Base-by-base conservation (phyloP, 2,329 filamentous ascomycete species). In the Cladophialophora psammophila region DNA sequence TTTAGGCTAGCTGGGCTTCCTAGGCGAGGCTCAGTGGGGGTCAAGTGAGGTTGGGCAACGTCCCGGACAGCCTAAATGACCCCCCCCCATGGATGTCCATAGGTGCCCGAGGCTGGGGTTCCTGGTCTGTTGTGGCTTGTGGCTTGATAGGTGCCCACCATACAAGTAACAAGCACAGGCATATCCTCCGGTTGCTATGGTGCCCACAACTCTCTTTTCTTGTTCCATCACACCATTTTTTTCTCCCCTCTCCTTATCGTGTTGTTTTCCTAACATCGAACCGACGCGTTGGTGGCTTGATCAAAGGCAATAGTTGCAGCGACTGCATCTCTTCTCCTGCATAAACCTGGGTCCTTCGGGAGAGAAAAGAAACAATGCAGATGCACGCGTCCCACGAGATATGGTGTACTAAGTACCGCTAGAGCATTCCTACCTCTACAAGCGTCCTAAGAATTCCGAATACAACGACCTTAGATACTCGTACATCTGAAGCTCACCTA, bases 171-270 rank as follows among this genome's bases (percentile, higher is more conserved):
- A n/a, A n/a, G n/a, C n/a, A n/a, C n/a, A 9, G 40, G 55, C 12
- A 18, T 35, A 40, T 45, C n/a, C 13, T 15, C 36, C 20, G n/a
- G 55, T 64, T 64, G 55, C 62, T 50, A 42, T 48, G 63, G 58
- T 36, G 48, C 48, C 58, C 48, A 31, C 18, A 53, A 3, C 26
- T n/a, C n/a, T 42, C 26, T 56, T 35, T 20, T 15, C 45, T 53
- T 58, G 26, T 26, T 10, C 13, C 52, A 52, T 60, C 42, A 58
- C 42, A 53, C 40, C 63, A 54, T 42, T 45, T 59, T 38, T 53
- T 35, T 40, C 35, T 40, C 20, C 20, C 20, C 9, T 38, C 10
- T 32, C 45, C 45, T 50, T 50, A 50, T 50, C 45, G 45, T 13
- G 10, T 31, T 50, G 18, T 50, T 50, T 50, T 50, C 20, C 9